These are phyloP conservation scores for Castanea sativa DNA, from an alignment of 306 rosid genomes.

Conservation along the genomic window DNA sequence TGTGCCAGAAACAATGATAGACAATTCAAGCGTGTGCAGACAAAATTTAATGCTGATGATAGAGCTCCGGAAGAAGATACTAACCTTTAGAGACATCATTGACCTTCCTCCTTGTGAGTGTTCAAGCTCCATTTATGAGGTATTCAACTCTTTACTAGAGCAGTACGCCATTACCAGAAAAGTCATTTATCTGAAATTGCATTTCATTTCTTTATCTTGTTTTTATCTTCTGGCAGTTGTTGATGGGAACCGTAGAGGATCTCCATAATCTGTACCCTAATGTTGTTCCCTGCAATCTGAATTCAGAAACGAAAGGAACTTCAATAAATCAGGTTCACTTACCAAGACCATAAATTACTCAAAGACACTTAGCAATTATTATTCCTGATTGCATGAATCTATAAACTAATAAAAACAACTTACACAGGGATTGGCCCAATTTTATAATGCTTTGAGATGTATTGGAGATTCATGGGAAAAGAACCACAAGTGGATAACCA, in stretches of 20 bases:
- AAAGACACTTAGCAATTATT: background rate
- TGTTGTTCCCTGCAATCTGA: conserved; percentile 11
- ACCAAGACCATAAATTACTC: background rate
- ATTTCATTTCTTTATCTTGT: background rate
- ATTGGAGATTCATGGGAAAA: conserved; percentile 31
- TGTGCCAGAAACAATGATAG: background rate
- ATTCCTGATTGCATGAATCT: background rate
- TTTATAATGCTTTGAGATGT: conserved; percentile 25
- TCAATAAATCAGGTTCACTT: conserved; percentile 30
- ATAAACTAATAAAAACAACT: background rate
- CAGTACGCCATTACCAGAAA: too few relatives aligned
- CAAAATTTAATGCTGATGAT: conserved; percentile 15
- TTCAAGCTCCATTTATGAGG: conserved; percentile 30
- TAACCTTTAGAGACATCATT: conserved; percentile 27
- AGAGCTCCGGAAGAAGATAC: conserved; percentile 30
- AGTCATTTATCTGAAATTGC: background rate
- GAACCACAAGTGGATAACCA: conserved; percentile 21
- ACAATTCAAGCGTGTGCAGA: conserved; percentile 9
- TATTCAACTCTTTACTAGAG: background rate
- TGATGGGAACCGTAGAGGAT: conserved; percentile 33
- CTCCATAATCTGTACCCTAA: conserved; percentile 42
- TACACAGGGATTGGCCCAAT: conserved; percentile 23
- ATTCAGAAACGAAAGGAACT: conserved; percentile 2
- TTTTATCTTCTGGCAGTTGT: conserved; percentile 22
- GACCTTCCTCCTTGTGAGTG: conserved; percentile 36